Percentiles rank a stretch among this genome's conserved stretches.
Conservation (phyloP, 2,329 filamentous ascomycete genomes). For the Xylaria sp. region DNA sequence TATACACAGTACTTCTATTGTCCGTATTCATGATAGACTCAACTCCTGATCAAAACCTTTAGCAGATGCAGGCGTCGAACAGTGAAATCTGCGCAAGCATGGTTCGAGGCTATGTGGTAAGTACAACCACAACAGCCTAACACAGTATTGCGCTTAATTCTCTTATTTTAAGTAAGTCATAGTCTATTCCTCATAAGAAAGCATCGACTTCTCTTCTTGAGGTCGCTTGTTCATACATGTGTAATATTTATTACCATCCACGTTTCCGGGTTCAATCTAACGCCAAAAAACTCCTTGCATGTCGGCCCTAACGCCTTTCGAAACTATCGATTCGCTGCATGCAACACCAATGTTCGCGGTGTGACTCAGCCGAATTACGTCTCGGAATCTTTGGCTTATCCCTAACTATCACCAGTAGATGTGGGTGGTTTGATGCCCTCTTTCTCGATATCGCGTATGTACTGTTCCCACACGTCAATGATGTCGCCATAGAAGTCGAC, state of each 20-base stretch:
- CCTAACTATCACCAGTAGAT: conserved; percentile 33
- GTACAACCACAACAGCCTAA: background rate
- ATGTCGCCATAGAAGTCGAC: conserved; percentile 86
- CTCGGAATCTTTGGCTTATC: background rate
- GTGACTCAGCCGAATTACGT: background rate
- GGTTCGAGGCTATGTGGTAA: background rate
- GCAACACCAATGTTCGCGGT: background rate
- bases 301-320: conserved; percentile 10
- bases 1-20: background rate
- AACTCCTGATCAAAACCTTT: background rate
- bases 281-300: conserved; percentile 15
- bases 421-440: conserved; percentile 39
- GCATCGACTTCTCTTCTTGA: conserved; percentile 9
- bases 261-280: conserved; percentile 1
- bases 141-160: background rate
- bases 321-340: background rate
- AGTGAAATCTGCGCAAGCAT: background rate
- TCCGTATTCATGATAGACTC: background rate
- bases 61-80: background rate
- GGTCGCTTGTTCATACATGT: conserved; percentile 12
- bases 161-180: background rate
- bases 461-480: conserved; percentile 86
- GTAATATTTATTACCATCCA: conserved; percentile 12
- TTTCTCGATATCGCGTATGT: conserved; percentile 85
- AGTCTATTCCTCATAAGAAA: background rate